phyloP scores from a whole-genome alignment of 2,329 filamentous ascomycete species.

The Pseudogymnoascus sp. region DNA sequence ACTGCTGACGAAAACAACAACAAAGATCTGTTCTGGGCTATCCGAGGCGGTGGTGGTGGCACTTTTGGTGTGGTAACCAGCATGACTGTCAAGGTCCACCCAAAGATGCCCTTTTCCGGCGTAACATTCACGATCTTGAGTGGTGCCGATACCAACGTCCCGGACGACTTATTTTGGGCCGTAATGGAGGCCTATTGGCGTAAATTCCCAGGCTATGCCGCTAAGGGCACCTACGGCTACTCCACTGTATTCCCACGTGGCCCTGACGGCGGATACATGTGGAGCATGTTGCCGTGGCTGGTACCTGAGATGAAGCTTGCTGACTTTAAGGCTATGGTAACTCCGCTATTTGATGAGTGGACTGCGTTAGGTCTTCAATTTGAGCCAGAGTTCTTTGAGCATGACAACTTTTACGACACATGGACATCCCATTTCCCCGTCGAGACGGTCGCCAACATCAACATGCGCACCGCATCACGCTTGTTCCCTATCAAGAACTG shows the following conservation, averaged over 20 bases:
- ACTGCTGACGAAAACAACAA: constrained; percentile 43
- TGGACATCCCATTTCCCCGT: constrained; percentile 32
- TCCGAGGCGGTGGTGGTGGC: constrained; percentile 44
- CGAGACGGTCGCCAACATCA: constrained; percentile 26
- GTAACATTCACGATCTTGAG: constrained; percentile 38
- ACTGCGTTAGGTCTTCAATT: constrained; percentile 21
- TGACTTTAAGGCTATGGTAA: constrained; percentile 23
- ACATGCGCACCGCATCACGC: constrained; percentile 31
- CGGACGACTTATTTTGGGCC: constrained; percentile 34
- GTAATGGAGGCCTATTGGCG: constrained; percentile 43
- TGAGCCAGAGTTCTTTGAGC: constrained; percentile 6
- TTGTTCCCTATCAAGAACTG: constrained; percentile 34
- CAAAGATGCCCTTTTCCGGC: constrained; percentile 29
- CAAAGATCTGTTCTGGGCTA: constrained; percentile 54
- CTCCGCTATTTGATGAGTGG: constrained; percentile 31
- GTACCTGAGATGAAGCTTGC: constrained; percentile 19
- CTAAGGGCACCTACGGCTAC: constrained; percentile 11
- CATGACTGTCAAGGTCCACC: constrained; percentile 45
- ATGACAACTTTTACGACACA: constrained; percentile 16
- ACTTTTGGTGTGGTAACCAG: constrained; percentile 52
- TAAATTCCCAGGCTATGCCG: constrained; percentile 18
- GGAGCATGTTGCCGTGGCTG: constrained; percentile 19
- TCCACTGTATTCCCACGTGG: constrained; percentile 31
- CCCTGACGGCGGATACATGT: constrained; percentile 18
- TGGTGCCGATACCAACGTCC: constrained; percentile 33